Percentiles rank a stretch among this genome's conserved stretches.
These are phyloP conservation scores for Blastomyces parvus DNA, from an alignment of 2,329 filamentous ascomycete genomes.

Conservation along the genomic window DNA sequence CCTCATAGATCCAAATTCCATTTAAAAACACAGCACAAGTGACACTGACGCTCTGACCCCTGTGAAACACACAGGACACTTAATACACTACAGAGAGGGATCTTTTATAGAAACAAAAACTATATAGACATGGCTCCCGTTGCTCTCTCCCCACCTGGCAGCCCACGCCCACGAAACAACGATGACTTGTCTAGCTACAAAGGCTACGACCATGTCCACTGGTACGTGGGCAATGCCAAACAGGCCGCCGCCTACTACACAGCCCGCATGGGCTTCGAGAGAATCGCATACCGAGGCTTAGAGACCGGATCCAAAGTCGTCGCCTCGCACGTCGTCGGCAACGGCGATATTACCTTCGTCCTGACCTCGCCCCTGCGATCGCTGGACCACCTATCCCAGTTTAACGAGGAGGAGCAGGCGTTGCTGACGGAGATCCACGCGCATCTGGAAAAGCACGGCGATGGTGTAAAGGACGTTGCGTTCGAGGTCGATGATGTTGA, in stretches of 20 bases:
- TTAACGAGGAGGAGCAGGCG: slow-evolving; percentile 47
- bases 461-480: slow-evolving; percentile 89
- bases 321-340: slow-evolving; percentile 62
- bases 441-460: slow-evolving; percentile 79
- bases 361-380: slow-evolving; percentile 47
- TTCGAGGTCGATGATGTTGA: slow-evolving; percentile 89
- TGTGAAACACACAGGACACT: neutral
- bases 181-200: slow-evolving; percentile 43
- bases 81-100: too few species aligned
- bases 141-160: slow-evolving; percentile 26
- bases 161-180: slow-evolving; percentile 17
- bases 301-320: slow-evolving; percentile 76
- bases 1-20: neutral
- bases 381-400: slow-evolving; percentile 51
- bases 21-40: neutral
- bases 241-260: slow-evolving; percentile 86
- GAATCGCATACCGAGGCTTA: slow-evolving; percentile 73
- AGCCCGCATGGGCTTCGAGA: slow-evolving; percentile 74
- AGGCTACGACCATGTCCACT: slow-evolving; percentile 87
- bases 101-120: too few species aligned
- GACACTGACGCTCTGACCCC: too few species aligned
- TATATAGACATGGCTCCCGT: slow-evolving; percentile 12
- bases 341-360: slow-evolving; percentile 36
- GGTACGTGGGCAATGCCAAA: slow-evolving; percentile 96
- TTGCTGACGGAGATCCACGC: slow-evolving; percentile 66